A percentile compares a stretch with the other conserved stretches of the same genome.
phyloP scores from a whole-genome alignment of 495 filamentous ascomycete species.

The Viridothelium virens region DNA sequence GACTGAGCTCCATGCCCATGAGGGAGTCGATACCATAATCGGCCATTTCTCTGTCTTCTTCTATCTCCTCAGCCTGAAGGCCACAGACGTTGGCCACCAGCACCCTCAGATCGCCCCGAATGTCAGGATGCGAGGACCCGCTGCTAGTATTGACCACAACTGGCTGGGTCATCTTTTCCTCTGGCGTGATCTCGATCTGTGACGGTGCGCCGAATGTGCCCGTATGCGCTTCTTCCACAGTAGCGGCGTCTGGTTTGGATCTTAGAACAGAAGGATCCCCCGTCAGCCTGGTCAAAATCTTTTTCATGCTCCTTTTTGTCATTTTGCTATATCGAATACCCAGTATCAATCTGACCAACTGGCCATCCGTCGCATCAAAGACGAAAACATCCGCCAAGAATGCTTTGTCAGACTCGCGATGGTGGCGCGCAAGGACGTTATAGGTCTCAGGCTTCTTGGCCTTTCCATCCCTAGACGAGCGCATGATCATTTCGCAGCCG shows the following conservation, averaged over 20 bases:
- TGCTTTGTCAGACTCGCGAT: conserved; percentile 12
- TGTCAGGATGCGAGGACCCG: not conserved
- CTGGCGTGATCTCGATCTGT: not conserved
- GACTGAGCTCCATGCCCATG: not conserved
- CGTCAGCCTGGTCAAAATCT: conserved; percentile 4
- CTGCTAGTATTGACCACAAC: not conserved
- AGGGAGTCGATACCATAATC: not conserved
- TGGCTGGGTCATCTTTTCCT: not conserved
- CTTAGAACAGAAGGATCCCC: not conserved
- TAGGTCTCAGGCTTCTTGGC: not conserved
- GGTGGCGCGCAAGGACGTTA: conserved; percentile 20
- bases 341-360: conserved; percentile 8
- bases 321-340: not conserved
- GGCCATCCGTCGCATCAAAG: conserved; percentile 22
- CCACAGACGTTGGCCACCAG: not conserved
- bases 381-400: conserved; percentile 26
- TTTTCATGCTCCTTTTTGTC: not conserved
- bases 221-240: not conserved
- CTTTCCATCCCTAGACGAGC: not conserved
- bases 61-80: not conserved
- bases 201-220: not conserved
- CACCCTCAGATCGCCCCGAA: not conserved
- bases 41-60: not conserved
- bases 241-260: not conserved
- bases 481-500: conserved; percentile 7